phyloP scores from a whole-genome alignment of 2,329 filamentous ascomycete genomes.

The Pestalotiopsis sp. region DNA sequence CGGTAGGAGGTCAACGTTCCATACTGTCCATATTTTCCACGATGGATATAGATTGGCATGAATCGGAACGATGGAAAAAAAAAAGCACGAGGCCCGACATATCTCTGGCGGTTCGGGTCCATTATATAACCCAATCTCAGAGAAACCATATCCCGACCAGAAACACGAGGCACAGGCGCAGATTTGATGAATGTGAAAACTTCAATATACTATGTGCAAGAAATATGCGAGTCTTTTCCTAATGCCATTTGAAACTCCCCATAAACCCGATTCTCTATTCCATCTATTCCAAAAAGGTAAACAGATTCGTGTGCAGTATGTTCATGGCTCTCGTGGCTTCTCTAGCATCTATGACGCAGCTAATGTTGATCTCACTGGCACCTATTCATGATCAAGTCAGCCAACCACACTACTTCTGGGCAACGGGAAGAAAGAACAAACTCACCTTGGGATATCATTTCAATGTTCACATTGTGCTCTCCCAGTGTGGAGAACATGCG shows the following conservation, averaged over 20 bases:
- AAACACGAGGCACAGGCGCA: too few relatives aligned
- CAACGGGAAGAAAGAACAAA: slow-evolving; percentile 8
- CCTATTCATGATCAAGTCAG: slow-evolving; percentile 51
- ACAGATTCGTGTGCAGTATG: slow-evolving; percentile 93
- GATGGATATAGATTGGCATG: too few relatives aligned
- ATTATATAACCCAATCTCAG: too few relatives aligned
- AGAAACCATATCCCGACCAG: not conserved
- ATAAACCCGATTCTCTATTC: not conserved
- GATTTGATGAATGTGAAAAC: too few relatives aligned
- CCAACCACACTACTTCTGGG: not conserved
- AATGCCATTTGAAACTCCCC: not conserved
- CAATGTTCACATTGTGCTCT: slow-evolving; percentile 92
- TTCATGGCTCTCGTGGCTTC: slow-evolving; percentile 94
- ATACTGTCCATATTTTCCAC: too few relatives aligned
- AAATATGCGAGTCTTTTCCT: not conserved
- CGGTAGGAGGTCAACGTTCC: too few relatives aligned
- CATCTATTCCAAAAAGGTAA: slow-evolving; percentile 82
- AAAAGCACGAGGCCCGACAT: not conserved
- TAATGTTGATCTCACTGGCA: slow-evolving; percentile 98
- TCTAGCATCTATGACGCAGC: slow-evolving; percentile 89
- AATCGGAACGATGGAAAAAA: not conserved
- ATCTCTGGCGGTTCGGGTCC: too few relatives aligned
- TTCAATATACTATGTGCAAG: not conserved
- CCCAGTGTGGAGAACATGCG: slow-evolving; percentile 94
- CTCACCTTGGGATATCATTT: slow-evolving; percentile 98